Base-by-base conservation (phyloP, 2,329 filamentous ascomycete species). In the Rugonectria rugulosa region DNA sequence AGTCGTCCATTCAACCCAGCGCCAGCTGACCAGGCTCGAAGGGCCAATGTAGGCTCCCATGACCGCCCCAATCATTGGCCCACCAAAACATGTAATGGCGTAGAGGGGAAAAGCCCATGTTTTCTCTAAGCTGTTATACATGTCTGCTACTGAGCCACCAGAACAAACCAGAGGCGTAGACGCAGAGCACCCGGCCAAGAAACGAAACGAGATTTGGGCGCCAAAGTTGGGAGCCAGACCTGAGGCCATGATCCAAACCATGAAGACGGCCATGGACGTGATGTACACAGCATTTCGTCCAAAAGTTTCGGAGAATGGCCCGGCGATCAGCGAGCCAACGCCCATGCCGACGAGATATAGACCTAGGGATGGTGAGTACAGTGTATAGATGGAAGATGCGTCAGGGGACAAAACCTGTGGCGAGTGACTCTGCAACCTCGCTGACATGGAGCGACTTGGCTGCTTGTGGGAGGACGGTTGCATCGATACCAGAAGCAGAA, bases 1-100 rank as follows among this genome's bases (percentile, higher is more conserved):
- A 54, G 88, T 78, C 1, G 85, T 78, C 72, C 88, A 90, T 68
- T 89, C 87, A 0, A 78, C 77, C 84, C 84, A 88, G n/a, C 83
- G 77, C 81, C 87, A 90, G 44, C 75, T 78, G 2, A 71, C 66
- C 0, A 40, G n/a, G 3, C 77, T 79, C 50, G 81, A 83, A 47
- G 86, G 77, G 43, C 87, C 86, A 48, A 89, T 87, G 56, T 88
- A 89, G 5, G 85, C 86, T 4, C 86, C 86, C 54, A 81, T 73
- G 0, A 77, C 66, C 3, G 74, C 72, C 1, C 75, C 75, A 0
- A 76, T 41, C 65, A 74, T 74, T 0, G 74, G 68, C 74, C 86
- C 63, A 53, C 66, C 67, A 69, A 79, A 57, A 62, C 76, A 48
- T 47, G 72, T 47, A 68, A 79, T 57, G 68, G 81, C 64, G 57